phyloP scores from a whole-genome alignment of 2,329 filamentous ascomycete species.

The Epichloe festucae region DNA sequence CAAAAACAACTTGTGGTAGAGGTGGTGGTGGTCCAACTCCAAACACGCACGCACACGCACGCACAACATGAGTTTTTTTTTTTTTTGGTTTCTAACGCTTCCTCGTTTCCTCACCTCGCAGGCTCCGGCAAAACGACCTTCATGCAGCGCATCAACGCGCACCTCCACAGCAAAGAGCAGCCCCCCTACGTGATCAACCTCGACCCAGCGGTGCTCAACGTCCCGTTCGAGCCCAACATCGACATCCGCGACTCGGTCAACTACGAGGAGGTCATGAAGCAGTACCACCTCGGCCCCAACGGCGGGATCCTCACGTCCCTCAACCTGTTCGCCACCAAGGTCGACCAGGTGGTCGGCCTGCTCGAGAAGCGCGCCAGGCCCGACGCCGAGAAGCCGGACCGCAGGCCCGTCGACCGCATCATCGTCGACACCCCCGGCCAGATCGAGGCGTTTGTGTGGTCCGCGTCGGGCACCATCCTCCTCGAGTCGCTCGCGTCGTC shows the following conservation, averaged over 20 bases:
- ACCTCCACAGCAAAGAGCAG: slow-evolving; percentile 68
- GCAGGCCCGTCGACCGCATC: slow-evolving; percentile 64
- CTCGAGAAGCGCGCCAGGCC: slow-evolving; percentile 77
- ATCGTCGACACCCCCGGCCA: slow-evolving; percentile 92
- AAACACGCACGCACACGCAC: too few species aligned
- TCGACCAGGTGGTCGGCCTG: slow-evolving; percentile 82
- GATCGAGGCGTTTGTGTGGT: slow-evolving; percentile 99
- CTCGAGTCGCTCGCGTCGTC: slow-evolving; percentile 85
- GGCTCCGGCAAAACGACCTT: slow-evolving; percentile 99
- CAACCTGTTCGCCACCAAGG: slow-evolving; percentile 95
- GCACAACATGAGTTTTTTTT: too few species aligned
- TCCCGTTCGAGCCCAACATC: slow-evolving; percentile 95
- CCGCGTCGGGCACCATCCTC: slow-evolving; percentile 84
- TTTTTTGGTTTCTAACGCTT: too few species aligned
- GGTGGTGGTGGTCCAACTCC: too few species aligned
- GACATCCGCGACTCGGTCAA: slow-evolving; percentile 98
- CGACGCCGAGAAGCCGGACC: slow-evolving; percentile 43
- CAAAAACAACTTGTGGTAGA: too few species aligned
- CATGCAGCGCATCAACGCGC: slow-evolving; percentile 93
- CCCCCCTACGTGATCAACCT: slow-evolving; percentile 95
- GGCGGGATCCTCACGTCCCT: slow-evolving; percentile 91
- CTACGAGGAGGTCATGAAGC: slow-evolving; percentile 99
- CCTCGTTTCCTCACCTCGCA: slow-evolving; percentile 18
- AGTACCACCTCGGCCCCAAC: slow-evolving; percentile 95
- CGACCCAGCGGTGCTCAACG: slow-evolving; percentile 83